Base-by-base conservation (phyloP, 2,329 filamentous ascomycete genomes). In the Diplodia scrobiculata region DNA sequence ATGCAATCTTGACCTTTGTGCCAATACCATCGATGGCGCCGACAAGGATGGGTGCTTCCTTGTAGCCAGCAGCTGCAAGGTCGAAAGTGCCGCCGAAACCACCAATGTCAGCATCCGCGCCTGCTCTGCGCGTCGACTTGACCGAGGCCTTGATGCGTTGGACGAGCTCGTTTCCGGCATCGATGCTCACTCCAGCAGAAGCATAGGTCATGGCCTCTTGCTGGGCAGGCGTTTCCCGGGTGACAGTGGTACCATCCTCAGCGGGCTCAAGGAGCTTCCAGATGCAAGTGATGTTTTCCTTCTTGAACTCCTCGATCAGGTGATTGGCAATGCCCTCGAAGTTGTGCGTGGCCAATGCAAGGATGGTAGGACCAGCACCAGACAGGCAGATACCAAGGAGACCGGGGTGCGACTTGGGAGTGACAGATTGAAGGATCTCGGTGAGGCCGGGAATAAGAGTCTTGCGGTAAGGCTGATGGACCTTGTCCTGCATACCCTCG, bases 401-500 rank as follows among this genome's bases (percentile, higher is more conserved):
- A 5, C 95, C 95, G 1, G 91, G 88, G 76, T 97, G 92, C 5
- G 90, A 90, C 74, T 87, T 86, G 32, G 94, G 95, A 11, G 91
- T 97, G 82, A 98, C 93, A 68, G 90, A 94, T 76, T 92, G 87
- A 63, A 99, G 87, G 64, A 99, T 94, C 75, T 97, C 90, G 17
- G 91, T 90, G 66, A 99, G 84, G 0, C 94, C 95, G 0, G 95
- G 95, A 71, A 99, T 96, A 68, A 99, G 86, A 1, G 86, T 89
- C 79, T 95, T 89, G 64, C 95, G 89, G 82, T 99, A 98, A 51
- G 92, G 95, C 79, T 99, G 95, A 81, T 99, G 95, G 68, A 99
- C 87, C 80, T 93, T 96, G 82, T 99, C 95, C 80, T 98, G 95
- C 95, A 99, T 99, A 54, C 93, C 94, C 55, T 96, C 88, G 81